A percentile compares a stretch with the other conserved stretches of the same genome.
phyloP scores from a whole-genome alignment of 1,284 basidiomycete genomes.

The Fomitopsis palustris region DNA sequence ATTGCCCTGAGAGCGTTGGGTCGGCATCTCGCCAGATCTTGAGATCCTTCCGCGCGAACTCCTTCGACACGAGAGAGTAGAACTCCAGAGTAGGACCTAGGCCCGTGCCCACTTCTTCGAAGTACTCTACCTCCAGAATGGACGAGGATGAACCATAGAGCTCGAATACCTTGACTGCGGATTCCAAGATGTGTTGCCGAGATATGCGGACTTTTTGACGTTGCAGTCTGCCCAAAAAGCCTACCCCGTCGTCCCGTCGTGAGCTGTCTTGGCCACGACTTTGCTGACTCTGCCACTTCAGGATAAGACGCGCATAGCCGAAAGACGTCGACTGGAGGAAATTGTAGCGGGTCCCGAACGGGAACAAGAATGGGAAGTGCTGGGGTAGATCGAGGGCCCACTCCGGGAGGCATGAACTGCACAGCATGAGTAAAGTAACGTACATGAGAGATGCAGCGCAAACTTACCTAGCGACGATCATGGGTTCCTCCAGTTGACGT shows the following conservation, averaged over 20 bases:
- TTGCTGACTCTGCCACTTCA: slow-evolving; percentile 87
- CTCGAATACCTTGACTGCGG: slow-evolving; percentile 97
- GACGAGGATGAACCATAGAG: slow-evolving; percentile 92
- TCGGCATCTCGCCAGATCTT: slow-evolving; percentile 92
- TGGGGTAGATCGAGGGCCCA: slow-evolving; percentile 96
- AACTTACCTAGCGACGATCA: slow-evolving; percentile 92
- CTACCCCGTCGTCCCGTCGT: slow-evolving; percentile 85
- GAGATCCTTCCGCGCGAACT: slow-evolving; percentile 85
- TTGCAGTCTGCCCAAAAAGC: slow-evolving; percentile 88
- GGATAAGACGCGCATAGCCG: slow-evolving; percentile 91
- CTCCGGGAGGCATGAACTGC: slow-evolving; percentile 89
- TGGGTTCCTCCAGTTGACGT: slow-evolving; percentile 96
- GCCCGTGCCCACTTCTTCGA: slow-evolving; percentile 98
- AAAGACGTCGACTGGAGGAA: slow-evolving; percentile 98
- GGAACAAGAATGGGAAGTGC: slow-evolving; percentile 97
- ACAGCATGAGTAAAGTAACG: not conserved
- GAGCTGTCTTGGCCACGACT: slow-evolving; percentile 69
- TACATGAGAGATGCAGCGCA: not conserved
- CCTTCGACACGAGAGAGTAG: slow-evolving; percentile 90
- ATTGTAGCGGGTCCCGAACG: slow-evolving; percentile 94
- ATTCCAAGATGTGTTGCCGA: slow-evolving; percentile 90
- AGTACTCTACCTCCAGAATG: slow-evolving; percentile 97
- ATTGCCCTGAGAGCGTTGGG: slow-evolving; percentile 52
- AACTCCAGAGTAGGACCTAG: slow-evolving; percentile 98
- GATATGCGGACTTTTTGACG: slow-evolving; percentile 98